Base-by-base conservation (phyloP, 371 early-diverging fungal species). In the Actinomortierella ambigua region DNA sequence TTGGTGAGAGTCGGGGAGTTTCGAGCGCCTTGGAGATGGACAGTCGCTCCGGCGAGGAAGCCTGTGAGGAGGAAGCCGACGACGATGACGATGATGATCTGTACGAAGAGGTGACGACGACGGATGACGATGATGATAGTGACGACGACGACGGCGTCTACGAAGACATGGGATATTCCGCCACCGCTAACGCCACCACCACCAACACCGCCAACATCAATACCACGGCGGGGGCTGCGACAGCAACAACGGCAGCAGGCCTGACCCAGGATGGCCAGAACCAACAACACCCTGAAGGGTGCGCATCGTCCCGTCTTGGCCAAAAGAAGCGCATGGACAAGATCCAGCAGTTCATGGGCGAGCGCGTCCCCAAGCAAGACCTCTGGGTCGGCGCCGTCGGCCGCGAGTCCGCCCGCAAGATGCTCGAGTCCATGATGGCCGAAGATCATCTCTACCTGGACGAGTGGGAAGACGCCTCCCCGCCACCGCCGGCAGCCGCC, bases 321-420 rank as follows among this genome's bases (percentile, higher is more conserved):
- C 67, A 50, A 43, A 73, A 73, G 63, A 66, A 67, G 41, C 58
- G 53, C 23, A 66, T 67, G 67, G 75, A 73, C 61, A 73, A 73
- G 61, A 73, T 73, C 20, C 75, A 73, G 9, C 75, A 73, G 50
- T 73, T 73, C 42, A 29, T 73, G 29, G 75, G 75, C 14, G 75
- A 67, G 13, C 67, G 67, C 7, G 61, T 73, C 2, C 75, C 75
- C 1, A 66, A 66, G 26, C 60, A 67, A 27, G 75, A 73, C 41
- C 58, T 73, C 3, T 73, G 67, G 75, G 66, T 73, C 44, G 75
- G 75, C 0, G 49, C 67, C 14, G 61, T 73, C 0, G 75, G 75
- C 17, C 63, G 67, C 1, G 67, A 63, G 42, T 59, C 49, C 29
- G 60, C 75, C 1, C 42, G 34, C 20, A 59, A 63, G 43, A 73